Evolutionary conservation across 2,329 filamentous ascomycete species (phyloP), one percentile per base, ranked within the genome.

Genomic region (Ophiostoma populinum): DNA sequence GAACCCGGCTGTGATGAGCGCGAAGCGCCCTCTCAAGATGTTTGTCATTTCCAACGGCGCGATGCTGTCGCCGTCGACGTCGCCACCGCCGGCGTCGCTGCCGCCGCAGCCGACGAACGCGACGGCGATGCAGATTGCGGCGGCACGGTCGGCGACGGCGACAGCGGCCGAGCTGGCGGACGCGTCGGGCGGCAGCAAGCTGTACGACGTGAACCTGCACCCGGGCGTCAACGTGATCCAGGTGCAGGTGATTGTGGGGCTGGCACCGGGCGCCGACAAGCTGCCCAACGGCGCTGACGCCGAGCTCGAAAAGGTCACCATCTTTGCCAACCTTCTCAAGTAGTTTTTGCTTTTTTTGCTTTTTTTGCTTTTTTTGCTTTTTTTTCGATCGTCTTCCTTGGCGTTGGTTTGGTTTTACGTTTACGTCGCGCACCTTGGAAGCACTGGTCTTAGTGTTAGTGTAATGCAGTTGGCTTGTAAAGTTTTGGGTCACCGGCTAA

Each of bases 191-290:
- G 61, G 63, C 40, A 71, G 71, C 42, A 74, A 76, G n/a, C 58
- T 79, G 1, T 93, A 83, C 46, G 85, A 93, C 46, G 67, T 75
- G 7, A 69, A 69, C 34, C 58, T 93, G 19, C 65, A 70, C 18
- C 66, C 69, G 2, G 83, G 82, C 6, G 65, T 83, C 34, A 92
- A 90, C 45, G 67, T 75, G 30, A 67, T 93, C 34, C 78, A 85
- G 46, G 65, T 92, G 7, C 79, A 87, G 47, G 62, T 87, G 39
- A 70, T 85, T 43, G 80, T 79, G 1, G 75, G 75, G 6, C 64
- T 81, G 28, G 70, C 67, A 1, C 69, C 62, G 46, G 68, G 63
- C 15, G 61, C 70, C 48, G 6, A 16, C 12, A 70, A 65, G 40
- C 56, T 65, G 24, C 57, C 63, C 0, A 64, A 64, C 18, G 74